Percentiles rank a stretch among this genome's conserved stretches.
These are phyloP conservation scores for Caryopteris hybrid DNA, from an alignment of 305 asterid species.

Conservation along the genomic window DNA sequence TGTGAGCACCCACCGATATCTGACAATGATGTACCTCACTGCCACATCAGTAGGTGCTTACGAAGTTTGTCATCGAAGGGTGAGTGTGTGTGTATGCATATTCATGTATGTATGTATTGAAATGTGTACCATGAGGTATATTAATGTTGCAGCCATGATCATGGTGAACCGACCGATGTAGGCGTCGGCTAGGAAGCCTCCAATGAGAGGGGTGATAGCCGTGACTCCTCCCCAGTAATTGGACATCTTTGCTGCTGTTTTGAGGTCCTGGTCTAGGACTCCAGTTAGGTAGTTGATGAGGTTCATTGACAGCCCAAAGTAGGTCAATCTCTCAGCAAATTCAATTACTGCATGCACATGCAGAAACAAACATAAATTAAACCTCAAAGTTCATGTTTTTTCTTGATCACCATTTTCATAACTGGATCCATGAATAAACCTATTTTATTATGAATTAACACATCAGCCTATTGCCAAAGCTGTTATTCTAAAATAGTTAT, in stretches of 20 bases:
- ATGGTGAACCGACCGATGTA: background rate
- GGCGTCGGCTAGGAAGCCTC: constrained; percentile 1
- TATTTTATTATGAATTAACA: no score
- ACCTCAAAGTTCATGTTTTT: no score
- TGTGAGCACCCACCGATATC: no score
- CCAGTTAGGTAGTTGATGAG: constrained; percentile 6
- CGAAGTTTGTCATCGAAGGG: no score
- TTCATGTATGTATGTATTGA: background rate
- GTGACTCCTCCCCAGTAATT: constrained; percentile 4
- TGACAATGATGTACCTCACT: no score
- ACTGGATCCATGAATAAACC: no score
- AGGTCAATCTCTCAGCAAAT: constrained; percentile 1
- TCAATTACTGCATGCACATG: constrained; percentile 1
- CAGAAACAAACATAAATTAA: no score
- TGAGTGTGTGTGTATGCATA: background rate
- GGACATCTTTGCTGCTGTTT: constrained; percentile 1
- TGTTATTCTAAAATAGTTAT: no score
- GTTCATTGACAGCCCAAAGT: constrained; percentile 3
- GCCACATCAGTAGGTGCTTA: no score
- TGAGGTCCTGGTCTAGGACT: background rate
- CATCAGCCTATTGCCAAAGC: no score
- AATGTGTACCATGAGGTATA: background rate
- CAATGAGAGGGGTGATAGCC: background rate
- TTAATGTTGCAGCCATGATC: background rate
- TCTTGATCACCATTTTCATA: no score